Conservation (phyloP, 1,284 basidiomycete genomes). For the Porodaedalea pini region DNA sequence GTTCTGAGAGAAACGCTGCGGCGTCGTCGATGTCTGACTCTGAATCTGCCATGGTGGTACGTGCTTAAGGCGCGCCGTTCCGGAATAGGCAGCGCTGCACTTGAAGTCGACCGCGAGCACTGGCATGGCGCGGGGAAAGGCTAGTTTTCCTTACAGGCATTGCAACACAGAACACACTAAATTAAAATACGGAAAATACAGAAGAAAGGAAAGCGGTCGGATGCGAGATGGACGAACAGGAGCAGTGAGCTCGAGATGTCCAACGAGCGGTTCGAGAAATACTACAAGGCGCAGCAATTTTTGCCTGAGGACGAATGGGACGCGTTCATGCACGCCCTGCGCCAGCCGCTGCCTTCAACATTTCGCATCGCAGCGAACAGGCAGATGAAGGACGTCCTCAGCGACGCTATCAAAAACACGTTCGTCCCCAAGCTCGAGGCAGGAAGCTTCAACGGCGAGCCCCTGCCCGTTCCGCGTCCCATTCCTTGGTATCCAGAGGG, state of each 20-base stretch:
- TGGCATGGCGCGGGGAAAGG: conserved; percentile 1
- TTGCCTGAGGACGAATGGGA: conserved; percentile 78
- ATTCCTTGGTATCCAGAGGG: conserved; percentile 93
- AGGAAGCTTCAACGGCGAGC: conserved; percentile 76
- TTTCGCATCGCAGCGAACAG: conserved; percentile 90
- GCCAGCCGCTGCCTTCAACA: conserved; percentile 84
- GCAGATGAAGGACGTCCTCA: conserved; percentile 75
- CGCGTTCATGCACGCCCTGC: conserved; percentile 64
- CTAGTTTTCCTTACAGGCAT: background rate
- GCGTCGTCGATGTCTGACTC: conserved; percentile 13
- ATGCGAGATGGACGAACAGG: conserved; percentile 5
- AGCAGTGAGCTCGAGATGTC: conserved; percentile 61
- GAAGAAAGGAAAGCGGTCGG: conserved; percentile 10
- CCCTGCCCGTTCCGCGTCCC: conserved; percentile 75
- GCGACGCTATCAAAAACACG: conserved; percentile 65
- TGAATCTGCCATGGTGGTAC: conserved; percentile 2
- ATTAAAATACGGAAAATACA: background rate
- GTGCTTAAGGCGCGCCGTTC: background rate
- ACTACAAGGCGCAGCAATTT: conserved; percentile 77
- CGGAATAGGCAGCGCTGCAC: background rate
- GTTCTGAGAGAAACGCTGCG: conserved; percentile 2
- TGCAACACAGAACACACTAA: background rate
- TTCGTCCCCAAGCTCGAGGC: conserved; percentile 80
- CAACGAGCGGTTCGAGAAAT: conserved; percentile 70
- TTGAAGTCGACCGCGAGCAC: background rate